These are phyloP conservation scores for Staphylotrichum longicolle DNA, from an alignment of 495 filamentous ascomycete species.

Conservation along the genomic window DNA sequence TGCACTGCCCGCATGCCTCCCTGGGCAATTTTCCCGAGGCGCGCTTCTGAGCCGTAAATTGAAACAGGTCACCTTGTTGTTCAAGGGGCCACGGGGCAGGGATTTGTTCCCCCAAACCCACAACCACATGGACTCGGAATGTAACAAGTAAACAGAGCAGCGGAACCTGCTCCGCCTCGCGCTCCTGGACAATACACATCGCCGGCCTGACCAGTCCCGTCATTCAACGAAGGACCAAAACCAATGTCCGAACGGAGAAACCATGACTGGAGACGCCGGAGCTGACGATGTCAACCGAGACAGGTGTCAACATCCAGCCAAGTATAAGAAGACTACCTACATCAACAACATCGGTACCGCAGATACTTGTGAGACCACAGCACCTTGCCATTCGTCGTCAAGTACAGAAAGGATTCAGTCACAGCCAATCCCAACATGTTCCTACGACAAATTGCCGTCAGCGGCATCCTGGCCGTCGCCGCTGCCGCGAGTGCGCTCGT, in stretches of 20 bases:
- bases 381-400: too few species aligned
- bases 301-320: slow-evolving; percentile 1
- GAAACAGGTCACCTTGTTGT: neutral
- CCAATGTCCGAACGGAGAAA: slow-evolving; percentile 1
- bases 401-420: neutral
- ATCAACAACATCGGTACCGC: neutral
- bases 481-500: neutral
- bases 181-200: neutral
- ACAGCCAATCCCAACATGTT: slow-evolving; percentile 7
- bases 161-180: neutral
- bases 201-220: too few species aligned
- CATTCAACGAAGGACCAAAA: too few species aligned
- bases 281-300: neutral
- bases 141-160: neutral
- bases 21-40: too few species aligned
- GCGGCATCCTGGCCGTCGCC: slow-evolving; percentile 9
- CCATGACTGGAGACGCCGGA: neutral
- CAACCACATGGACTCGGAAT: neutral
- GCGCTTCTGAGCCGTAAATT: neutral
- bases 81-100: neutral
- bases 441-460: slow-evolving; percentile 12
- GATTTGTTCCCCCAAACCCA: neutral
- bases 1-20: too few species aligned
- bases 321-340: neutral
- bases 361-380: too few species aligned